Evolutionary conservation across 305 asterid genomes (phyloP), one percentile per base, ranked within the genome.

Genomic region (Ajuga reptans): DNA sequence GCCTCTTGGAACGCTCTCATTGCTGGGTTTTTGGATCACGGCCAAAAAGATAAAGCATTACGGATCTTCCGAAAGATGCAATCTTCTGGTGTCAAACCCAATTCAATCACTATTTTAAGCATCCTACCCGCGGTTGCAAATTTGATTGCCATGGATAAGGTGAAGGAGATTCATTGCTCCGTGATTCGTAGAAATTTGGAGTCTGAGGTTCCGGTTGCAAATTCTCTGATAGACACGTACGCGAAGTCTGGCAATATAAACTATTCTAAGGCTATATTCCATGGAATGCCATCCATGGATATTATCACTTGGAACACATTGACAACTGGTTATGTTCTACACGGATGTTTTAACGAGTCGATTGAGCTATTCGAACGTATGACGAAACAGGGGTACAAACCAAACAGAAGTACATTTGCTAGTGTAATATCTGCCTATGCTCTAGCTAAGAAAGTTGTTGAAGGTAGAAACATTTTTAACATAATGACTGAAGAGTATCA

Each of bases 1-100:
- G 92, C 96, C 36, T 82, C 97, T 12, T 91, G 97, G 97, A 91
- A 91, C 33, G 82, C 95, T 73, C 86, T 91, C 66, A 83, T 88
- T 57, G 82, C 92, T 43, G 97, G 97, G 18, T 84, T 71, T 53
- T 57, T 83, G 84, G 78, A 84, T 68, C 81, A 75, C 36, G 95
- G 90, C 31, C 66, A 80, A 77, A 85, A 79, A 73, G 79, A 87
- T 55, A 84, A 83, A 77, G 95, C 92, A 17, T 71, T 88, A 72
- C 69, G 76, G 37, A 73, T 89, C 17, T 89, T 87, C 54, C 77
- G 91, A 54, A 80, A 83, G 65, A 90, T 91, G 97, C 91, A 87
- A 64, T 75, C 84, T 63, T 66, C 51, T 56, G 74, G 79, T 59
- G 56, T 84, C 49, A 84, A 84, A 72, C 95, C 93, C 9, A 91